Base-by-base conservation (phyloP, 768 basidiomycete genomes). In the Leucosporidium yakuticum region DNA sequence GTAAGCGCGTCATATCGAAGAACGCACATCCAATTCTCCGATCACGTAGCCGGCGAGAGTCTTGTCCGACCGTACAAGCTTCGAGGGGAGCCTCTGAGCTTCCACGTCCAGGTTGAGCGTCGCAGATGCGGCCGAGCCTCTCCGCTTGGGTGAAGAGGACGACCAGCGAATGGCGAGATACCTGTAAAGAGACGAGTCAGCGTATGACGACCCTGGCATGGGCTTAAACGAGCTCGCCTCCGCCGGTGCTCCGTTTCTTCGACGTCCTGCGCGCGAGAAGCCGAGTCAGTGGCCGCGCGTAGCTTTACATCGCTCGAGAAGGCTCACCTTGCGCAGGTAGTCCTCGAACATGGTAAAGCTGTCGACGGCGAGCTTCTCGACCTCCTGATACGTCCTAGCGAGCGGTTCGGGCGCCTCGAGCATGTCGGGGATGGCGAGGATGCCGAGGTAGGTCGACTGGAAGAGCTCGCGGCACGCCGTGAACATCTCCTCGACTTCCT, bases 101-200 rank as follows among this genome's bases (percentile, higher is more conserved):
- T 36, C 32, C 21, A 5, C 20, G 57, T 31, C 32, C 21, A 25
- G 25, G 54, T 55, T 31, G 54, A 27, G n/a, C 27, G 54, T 11
- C 54, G 3, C 1, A 12, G 25, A 55, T 9, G 54, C 17, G 27
- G 5, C 15, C n/a, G 57, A 20, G 4, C 20, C 21, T 9, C 23
- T 36, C 32, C 34, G 3, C 57, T 58, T 58, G 32, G 31, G 31
- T 20, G 57, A 32, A 8, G 32, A 20, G 17, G 57, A 32, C 1
- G 57, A 58, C 57, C 57, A 58, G 32, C 57, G 31, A 9, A 58
- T 19, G 19, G 57, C 57, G 21, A 58, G 9, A 23, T 36, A 58
- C 23, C 36, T 58, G 34, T 12, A 19, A 20, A 7, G 7, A 31
- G 12, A 6, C 17, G 31, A 31, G 39, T 44, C 39, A 19, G 27